Conservation (phyloP, 2,329 filamentous ascomycete genomes). For the Fusarium sp. region DNA sequence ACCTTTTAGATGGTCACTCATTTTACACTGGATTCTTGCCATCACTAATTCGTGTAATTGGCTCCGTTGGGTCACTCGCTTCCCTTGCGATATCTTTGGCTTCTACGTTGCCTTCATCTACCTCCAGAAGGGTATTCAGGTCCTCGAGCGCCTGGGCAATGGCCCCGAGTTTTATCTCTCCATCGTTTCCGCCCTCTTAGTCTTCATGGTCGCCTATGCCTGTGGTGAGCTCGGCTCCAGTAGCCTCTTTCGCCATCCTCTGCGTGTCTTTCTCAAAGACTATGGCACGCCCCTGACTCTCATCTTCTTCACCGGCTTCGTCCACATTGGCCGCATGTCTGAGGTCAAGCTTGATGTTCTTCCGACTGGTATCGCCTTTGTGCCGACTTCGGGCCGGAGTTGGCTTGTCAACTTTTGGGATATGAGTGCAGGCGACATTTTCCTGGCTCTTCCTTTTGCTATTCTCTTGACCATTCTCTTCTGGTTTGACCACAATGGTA, state of each 20-base stretch:
- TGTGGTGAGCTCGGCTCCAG: constrained; percentile 79
- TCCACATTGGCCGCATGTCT: constrained; percentile 87
- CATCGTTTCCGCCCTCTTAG: constrained; percentile 79
- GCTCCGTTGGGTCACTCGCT: constrained; percentile 89
- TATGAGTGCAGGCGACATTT: constrained; percentile 77
- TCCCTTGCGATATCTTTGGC: constrained; percentile 93
- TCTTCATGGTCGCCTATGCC: constrained; percentile 81
- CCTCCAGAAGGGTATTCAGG: constrained; percentile 89
- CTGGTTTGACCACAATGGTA: constrained; percentile 91
- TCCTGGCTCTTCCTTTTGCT: constrained; percentile 89
- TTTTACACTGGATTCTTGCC: constrained; percentile 87
- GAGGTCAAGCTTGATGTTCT: constrained; percentile 76
- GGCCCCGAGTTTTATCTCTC: constrained; percentile 80
- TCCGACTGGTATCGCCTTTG: constrained; percentile 82
- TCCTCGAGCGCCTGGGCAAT: constrained; percentile 80
- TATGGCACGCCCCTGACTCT: constrained; percentile 88
- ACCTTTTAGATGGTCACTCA: constrained; percentile 76
- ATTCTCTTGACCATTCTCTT: constrained; percentile 86
- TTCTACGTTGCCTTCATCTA: constrained; percentile 96
- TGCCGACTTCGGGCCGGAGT: constrained; percentile 76
- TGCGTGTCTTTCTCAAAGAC: constrained; percentile 88
- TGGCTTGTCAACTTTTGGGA: constrained; percentile 91
- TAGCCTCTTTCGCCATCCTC: constrained; percentile 77
- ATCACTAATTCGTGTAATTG: constrained; percentile 89
- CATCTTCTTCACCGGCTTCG: constrained; percentile 90